Evolutionary conservation across 2,329 filamentous ascomycete genomes (phyloP).

Genomic region (Purpureocillium takamizusanense): DNA sequence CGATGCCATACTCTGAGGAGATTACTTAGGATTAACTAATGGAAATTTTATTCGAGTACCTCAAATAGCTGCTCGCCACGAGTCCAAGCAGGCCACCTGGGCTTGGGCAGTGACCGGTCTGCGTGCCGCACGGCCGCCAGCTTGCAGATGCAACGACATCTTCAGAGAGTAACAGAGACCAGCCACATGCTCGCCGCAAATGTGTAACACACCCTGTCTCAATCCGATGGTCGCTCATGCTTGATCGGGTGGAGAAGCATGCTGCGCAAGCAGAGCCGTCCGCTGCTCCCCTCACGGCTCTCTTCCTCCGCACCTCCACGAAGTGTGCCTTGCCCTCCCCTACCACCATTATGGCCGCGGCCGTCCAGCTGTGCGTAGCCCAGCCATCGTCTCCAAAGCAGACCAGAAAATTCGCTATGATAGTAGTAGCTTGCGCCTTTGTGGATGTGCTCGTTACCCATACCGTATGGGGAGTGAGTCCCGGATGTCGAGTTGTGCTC

Average conservation of each 20-base stretch:
- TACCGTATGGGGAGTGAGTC: slow-evolving; percentile 56
- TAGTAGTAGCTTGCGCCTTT: slow-evolving; percentile 80
- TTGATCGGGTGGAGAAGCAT: slow-evolving; percentile 81
- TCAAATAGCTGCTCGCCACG: too few species aligned
- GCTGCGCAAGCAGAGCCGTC: slow-evolving; percentile 69
- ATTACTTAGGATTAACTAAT: too few species aligned
- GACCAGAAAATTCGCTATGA: slow-evolving; percentile 65
- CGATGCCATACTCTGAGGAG: too few species aligned
- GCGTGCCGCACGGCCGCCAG: too few species aligned
- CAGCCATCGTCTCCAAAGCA: slow-evolving; percentile 75
- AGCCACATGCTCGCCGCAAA: too few species aligned
- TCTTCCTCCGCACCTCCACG: slow-evolving; percentile 45
- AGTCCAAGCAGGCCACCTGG: too few species aligned
- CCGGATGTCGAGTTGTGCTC: slow-evolving; percentile 57
- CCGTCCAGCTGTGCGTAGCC: slow-evolving; percentile 46
- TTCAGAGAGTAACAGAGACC: too few species aligned
- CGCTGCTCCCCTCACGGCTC: slow-evolving; percentile 33
- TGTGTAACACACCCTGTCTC: neutral
- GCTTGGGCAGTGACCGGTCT: too few species aligned
- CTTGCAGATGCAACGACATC: too few species aligned
- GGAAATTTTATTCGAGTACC: too few species aligned
- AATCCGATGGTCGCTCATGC: slow-evolving; percentile 43
- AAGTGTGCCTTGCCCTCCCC: slow-evolving; percentile 34
- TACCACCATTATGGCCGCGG: slow-evolving; percentile 38
- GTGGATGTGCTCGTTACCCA: slow-evolving; percentile 72